Base-by-base conservation (phyloP, 2,329 filamentous ascomycete species). In the Penicillium glabrum region DNA sequence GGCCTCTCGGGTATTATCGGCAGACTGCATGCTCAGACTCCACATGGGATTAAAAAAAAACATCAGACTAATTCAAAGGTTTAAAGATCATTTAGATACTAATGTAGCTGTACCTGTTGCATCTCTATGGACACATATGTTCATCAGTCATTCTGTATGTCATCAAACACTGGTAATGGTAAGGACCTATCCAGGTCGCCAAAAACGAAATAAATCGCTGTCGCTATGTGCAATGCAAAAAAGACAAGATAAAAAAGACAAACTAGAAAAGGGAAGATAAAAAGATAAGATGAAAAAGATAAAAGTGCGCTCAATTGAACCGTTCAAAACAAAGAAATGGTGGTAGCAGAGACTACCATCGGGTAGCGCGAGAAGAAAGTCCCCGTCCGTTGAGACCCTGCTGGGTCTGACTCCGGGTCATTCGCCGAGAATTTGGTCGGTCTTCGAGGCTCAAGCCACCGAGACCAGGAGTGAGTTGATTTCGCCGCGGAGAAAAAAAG, bases 331-430 rank as follows among this genome's bases (percentile, higher is more conserved):
- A 41, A 23, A 41, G 19, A 41, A 11, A 13, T 2, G 11, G 13
- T 14, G 11, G 19, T 23, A 13, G 39, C n/a, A 23, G 19, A 6
- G 6, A 21, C 5, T 23, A 41, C 39, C 39, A 41, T 41, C 39
- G 39, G 19, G 39, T 41, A 23, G 19, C 13, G 33, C 39, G 44
- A 47, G n/a, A 44, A 51, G 41, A 48, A 39, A 51, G 35, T n/a
- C 65, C 50, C 35, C 62, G 50, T 54, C 61, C 44, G 47, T 52
- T 51, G 50, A 65, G 26, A n/a, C 65, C 60, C 54, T 61, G 60
- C 57, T 70, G 66, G 21, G 69, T 70, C 60, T 74, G 72, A 58
- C 72, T 74, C 26, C 72, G 67, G 3, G 72, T 74, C 52, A 73
- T 62, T 35, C 71, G 71, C n/a, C 70, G 69, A 44, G 61, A 53